Base-by-base conservation (phyloP, 768 basidiomycete genomes). In the Termitomyces sp. region DNA sequence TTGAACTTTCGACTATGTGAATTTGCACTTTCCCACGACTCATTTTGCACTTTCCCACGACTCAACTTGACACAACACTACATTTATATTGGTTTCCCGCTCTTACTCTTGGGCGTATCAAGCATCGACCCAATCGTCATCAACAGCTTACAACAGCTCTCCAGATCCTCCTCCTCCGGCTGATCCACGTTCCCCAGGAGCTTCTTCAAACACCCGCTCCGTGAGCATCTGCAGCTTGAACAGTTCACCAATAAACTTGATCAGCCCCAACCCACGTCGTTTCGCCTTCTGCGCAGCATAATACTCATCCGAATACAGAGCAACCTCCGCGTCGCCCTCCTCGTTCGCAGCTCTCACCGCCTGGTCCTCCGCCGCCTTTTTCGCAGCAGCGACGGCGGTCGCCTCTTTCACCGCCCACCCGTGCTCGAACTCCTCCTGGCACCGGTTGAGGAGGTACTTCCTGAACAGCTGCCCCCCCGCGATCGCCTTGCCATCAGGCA, bases 201-300 rank as follows among this genome's bases (percentile, higher is more conserved):
- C 76, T 95, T 95, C 83, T 94, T 93, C 70, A 98, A 87, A 79
- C 95, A 99, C 74, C 65, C 93, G 89, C 77, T 95, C 93, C 50
- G 94, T 95, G 56, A 98, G 79, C 94, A 98, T 97, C 75, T 93
- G 91, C n/a, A 99, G 79, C 77, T 98, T 98, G 88, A 94, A 99
- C 57, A 98, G 79, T 75, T 99, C 96, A 63, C 32, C 32, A 5
- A 32, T 32, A 32, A 32, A 32, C 32, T 32, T 32, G 32, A 32
- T 32, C 5, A 32, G 83, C 79, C 96, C 94, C 14, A 98, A 87
- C 72, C 96, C 95, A 63, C 93, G 91, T 61, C 95, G 91, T 78
- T 98, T 98, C 44, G 95, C 96, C 79, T 96, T 97, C 74, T 95
- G 90, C 16, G 93, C 93, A 40, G 88, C 88, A 67, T 97, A 95